Conservation (phyloP, 257 asterid species). For the Misopates orontium region DNA sequence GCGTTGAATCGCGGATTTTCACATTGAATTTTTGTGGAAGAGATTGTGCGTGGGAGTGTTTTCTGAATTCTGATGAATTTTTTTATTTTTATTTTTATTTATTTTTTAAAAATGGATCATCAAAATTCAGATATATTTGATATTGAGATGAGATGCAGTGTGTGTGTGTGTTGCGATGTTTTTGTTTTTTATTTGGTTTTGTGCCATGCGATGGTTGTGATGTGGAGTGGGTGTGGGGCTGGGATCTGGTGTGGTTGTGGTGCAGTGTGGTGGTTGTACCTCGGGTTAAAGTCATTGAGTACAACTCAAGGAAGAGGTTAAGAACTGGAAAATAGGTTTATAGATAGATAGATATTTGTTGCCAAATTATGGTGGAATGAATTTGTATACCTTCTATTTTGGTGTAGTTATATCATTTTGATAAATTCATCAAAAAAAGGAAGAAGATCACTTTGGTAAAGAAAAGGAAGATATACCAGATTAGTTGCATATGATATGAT, state of each 20-base stretch:
- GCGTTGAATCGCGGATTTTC: slow-evolving; percentile 20
- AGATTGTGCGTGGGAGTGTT: slow-evolving; percentile 16
- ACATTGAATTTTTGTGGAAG: slow-evolving; percentile 22
- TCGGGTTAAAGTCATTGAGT: slow-evolving; percentile 19
- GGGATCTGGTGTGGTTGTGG: slow-evolving; percentile 8
- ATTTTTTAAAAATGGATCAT: slow-evolving; percentile 2
- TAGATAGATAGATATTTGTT: neutral
- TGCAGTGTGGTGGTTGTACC: slow-evolving; percentile 19
- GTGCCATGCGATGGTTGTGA: slow-evolving; percentile 26
- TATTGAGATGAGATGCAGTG: slow-evolving; percentile 38
- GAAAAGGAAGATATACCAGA: no score
- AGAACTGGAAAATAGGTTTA: no score
- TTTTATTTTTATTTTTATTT: no score
- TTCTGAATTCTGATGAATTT: slow-evolving; percentile 9
- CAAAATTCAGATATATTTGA: slow-evolving; percentile 31
- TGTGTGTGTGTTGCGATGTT: slow-evolving; percentile 31
- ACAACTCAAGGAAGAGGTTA: slow-evolving; percentile 19
- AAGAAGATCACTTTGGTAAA: no score
- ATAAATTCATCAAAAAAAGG: no score
- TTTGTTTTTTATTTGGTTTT: slow-evolving; percentile 14
- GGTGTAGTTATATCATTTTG: no score
- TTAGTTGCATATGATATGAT: no score
- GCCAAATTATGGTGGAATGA: neutral
- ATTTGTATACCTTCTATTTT: no score
- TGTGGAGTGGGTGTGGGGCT: slow-evolving; percentile 16